phyloP scores from a whole-genome alignment of 768 basidiomycete species.

The Auricularia auricula-judae region DNA sequence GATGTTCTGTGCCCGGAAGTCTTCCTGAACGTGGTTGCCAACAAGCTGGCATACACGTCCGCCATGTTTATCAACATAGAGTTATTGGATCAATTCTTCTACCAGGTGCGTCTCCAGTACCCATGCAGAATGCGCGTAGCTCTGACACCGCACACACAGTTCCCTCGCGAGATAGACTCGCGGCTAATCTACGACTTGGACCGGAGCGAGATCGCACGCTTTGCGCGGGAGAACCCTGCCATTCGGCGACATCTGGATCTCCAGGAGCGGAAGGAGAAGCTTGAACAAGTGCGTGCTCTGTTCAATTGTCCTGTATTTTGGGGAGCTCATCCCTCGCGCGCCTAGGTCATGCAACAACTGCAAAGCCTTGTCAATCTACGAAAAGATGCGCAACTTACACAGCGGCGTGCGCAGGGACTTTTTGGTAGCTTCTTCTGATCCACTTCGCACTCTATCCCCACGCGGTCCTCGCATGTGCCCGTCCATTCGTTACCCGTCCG shows the following conservation, averaged over 20 bases:
- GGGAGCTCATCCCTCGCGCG: background rate
- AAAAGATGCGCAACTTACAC: constrained; percentile 63
- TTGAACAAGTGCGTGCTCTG: constrained; percentile 64
- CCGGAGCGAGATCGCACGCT: constrained; percentile 76
- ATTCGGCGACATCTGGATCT: constrained; percentile 81
- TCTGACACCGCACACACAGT: constrained; percentile 32
- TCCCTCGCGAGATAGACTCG: constrained; percentile 95
- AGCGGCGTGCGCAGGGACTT: constrained; percentile 65
- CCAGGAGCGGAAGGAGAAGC: constrained; percentile 94
- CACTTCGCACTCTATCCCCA: background rate
- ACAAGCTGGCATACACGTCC: constrained; percentile 91
- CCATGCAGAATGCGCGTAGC: too few relatives aligned
- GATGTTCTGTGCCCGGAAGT: constrained; percentile 92
- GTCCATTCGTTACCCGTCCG: background rate
- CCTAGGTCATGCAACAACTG: constrained; percentile 87
- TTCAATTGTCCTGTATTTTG: background rate
- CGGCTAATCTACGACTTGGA: constrained; percentile 89
- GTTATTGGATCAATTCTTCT: constrained; percentile 95
- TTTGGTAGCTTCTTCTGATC: constrained; percentile 64
- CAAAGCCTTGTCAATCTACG: constrained; percentile 85
- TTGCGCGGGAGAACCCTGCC: constrained; percentile 92
- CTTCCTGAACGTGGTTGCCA: constrained; percentile 92
- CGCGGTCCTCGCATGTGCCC: background rate
- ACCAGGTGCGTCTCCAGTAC: constrained; percentile 46
- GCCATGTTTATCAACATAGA: constrained; percentile 99